Evolutionary conservation across 148 eudicot genomes (phyloP), one percentile per base, ranked within the genome.

Genomic region (Pouteria glomerata): DNA sequence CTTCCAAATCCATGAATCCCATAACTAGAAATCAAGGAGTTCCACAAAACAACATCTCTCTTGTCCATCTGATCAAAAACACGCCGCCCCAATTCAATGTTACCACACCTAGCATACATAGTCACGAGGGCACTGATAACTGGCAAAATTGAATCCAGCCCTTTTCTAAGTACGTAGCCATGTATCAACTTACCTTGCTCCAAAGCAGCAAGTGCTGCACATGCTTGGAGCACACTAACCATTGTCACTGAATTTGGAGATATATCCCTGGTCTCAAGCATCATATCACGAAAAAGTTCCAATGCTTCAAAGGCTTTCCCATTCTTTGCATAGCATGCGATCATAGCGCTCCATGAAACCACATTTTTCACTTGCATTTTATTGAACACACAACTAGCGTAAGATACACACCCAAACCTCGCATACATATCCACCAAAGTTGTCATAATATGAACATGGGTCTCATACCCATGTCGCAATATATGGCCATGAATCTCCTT

Each of bases 311-410:
- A 77, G 0, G 97, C 82, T 80, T 48, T 89, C 44, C 85, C 89
- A 70, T 95, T 95, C 74, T 88, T 91, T 7, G 86, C 91, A 69
- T 86, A 88, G 64, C 97, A 95, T 8, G 96, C 91, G 57, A 91
- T 89, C 92, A 95, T 91, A 26, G 96, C 97, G 72, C 89, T 95
- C 98, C 98, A 95, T 0, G 98, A 91, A 74, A 91, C 97, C 41
- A 95, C 86, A 82, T 89, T 95, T 45, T 84, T 95, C 58, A 69
- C 79, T 0, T 83, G 81, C 90, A 91, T 95, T 59, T 70, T 72
- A 61, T 75, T 29, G 53, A 95, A 95, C 51, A 91, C 93, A 70
- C 57, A 70, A 16, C 66, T 65, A 3, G 98, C 98, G 69, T 82
- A 77, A 16, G 50, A 31, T 12, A 89, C 92, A 63, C 80, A 73